phyloP scores from a whole-genome alignment of 139 green algal species.

The Chlorella vulgaris region DNA sequence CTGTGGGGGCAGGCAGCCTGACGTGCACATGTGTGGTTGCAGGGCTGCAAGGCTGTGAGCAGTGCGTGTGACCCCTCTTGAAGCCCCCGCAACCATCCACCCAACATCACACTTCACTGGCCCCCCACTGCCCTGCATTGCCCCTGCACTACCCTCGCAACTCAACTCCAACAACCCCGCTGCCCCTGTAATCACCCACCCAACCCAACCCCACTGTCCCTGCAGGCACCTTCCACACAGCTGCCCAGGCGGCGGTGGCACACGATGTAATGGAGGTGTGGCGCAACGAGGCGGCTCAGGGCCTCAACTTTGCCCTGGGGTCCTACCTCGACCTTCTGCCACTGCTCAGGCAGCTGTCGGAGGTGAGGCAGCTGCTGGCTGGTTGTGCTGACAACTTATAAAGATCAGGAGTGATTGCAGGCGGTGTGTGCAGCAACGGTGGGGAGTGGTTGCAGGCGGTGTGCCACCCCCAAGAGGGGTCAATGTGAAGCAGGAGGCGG shows the following conservation, averaged over 20 bases:
- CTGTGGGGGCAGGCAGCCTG: neutral
- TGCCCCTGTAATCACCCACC: neutral
- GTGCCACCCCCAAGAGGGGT: too few species aligned
- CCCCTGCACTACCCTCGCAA: neutral
- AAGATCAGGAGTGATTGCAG: too few species aligned
- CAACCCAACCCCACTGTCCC: neutral
- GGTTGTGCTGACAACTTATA: too few species aligned
- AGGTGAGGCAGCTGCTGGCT: neutral
- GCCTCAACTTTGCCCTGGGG: conserved; percentile 5
- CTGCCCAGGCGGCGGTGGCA: conserved; percentile 23
- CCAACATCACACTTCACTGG: neutral
- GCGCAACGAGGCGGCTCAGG: conserved; percentile 18
- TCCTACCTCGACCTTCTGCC: conserved; percentile 13
- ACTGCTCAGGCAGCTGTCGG: conserved; percentile 17
- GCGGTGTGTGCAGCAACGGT: too few species aligned
- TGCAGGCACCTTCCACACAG: conserved; percentile 32
- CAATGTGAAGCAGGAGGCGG: too few species aligned
- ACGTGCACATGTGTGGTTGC: neutral
- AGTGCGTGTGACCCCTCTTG: neutral
- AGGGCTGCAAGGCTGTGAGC: too few species aligned
- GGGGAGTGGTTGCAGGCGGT: too few species aligned
- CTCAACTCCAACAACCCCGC: neutral
- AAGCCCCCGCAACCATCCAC: neutral
- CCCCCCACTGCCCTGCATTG: neutral
- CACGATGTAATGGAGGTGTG: conserved; percentile 33